Conservation (phyloP, 2,329 filamentous ascomycete genomes). For the Gyromitra esculenta region DNA sequence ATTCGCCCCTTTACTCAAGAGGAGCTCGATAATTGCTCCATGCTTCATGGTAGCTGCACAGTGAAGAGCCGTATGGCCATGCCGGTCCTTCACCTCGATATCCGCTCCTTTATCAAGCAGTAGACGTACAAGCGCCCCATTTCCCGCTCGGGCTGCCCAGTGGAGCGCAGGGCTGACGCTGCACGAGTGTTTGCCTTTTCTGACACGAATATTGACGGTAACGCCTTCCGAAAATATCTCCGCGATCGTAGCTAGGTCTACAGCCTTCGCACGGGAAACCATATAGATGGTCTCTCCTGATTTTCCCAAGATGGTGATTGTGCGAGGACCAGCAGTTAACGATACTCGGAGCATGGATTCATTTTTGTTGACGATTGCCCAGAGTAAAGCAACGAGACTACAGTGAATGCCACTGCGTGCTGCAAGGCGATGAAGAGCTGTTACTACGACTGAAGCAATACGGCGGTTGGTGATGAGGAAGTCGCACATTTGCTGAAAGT, state of each 20-base stretch:
- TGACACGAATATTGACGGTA: neutral
- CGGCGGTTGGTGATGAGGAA: slow-evolving; percentile 26
- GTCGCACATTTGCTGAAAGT: neutral
- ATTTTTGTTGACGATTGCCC: slow-evolving; percentile 6
- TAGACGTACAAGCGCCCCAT: neutral
- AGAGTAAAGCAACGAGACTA: neutral
- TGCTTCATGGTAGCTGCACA: slow-evolving; percentile 12
- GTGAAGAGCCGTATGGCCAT: slow-evolving; percentile 13
- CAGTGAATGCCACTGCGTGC: neutral
- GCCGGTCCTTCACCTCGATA: neutral
- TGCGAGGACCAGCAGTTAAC: neutral
- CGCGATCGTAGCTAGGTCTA: neutral
- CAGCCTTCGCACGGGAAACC: neutral
- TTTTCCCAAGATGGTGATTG: slow-evolving; percentile 5
- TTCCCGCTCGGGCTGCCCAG: slow-evolving; percentile 12
- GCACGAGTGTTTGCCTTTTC: neutral
- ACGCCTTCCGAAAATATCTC: neutral
- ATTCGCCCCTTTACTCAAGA: neutral
- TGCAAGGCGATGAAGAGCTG: slow-evolving; percentile 5
- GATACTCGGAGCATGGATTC: slow-evolving; percentile 16
- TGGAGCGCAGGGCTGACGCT: slow-evolving; percentile 3
- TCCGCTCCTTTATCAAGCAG: slow-evolving; percentile 20
- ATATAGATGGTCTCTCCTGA: neutral
- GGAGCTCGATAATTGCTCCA: neutral
- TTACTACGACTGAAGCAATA: neutral